Conservation (phyloP, 2,329 filamentous ascomycete genomes). For the Podosphaera fusca region DNA sequence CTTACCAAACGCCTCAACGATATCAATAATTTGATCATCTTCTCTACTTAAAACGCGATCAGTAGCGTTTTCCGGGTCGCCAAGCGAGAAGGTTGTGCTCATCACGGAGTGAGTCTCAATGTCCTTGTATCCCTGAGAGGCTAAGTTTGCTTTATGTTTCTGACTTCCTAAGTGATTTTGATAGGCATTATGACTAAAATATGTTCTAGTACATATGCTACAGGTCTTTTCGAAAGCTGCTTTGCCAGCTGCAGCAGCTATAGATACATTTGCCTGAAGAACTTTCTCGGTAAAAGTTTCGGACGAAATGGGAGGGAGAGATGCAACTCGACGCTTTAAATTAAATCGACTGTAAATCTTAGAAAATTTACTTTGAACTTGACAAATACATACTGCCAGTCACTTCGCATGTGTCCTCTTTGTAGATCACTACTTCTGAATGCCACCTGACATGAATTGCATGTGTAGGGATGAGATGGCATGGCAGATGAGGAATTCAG, state of each 20-base stretch:
- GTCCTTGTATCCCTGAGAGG: constrained; percentile 19
- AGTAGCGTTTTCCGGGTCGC: constrained; percentile 33
- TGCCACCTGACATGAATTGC: constrained; percentile 93
- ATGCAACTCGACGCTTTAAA: constrained; percentile 79
- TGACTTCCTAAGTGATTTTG: constrained; percentile 78
- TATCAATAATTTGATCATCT: constrained; percentile 17
- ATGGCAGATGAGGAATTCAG: too few species aligned
- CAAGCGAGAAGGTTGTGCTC: constrained; percentile 78
- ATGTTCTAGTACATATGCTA: constrained; percentile 66
- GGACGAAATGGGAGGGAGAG: constrained; percentile 70
- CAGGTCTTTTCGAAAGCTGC: constrained; percentile 74
- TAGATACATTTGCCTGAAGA: constrained; percentile 64
- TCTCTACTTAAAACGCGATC: too few species aligned
- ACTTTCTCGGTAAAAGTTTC: constrained; percentile 94
- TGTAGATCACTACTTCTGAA: constrained; percentile 88
- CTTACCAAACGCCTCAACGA: constrained; percentile 42
- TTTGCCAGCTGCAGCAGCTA: constrained; percentile 65
- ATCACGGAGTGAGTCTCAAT: constrained; percentile 64
- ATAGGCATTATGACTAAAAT: constrained; percentile 91
- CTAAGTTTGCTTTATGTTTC: constrained; percentile 58
- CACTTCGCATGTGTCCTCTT: constrained; percentile 87
- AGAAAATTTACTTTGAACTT: not conserved
- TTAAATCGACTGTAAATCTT: constrained; percentile 53
- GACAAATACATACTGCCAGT: constrained; percentile 69
- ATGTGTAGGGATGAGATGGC: constrained; percentile 65